Base-by-base conservation (phyloP, 2,329 filamentous ascomycete species). In the Curvularia sp. region DNA sequence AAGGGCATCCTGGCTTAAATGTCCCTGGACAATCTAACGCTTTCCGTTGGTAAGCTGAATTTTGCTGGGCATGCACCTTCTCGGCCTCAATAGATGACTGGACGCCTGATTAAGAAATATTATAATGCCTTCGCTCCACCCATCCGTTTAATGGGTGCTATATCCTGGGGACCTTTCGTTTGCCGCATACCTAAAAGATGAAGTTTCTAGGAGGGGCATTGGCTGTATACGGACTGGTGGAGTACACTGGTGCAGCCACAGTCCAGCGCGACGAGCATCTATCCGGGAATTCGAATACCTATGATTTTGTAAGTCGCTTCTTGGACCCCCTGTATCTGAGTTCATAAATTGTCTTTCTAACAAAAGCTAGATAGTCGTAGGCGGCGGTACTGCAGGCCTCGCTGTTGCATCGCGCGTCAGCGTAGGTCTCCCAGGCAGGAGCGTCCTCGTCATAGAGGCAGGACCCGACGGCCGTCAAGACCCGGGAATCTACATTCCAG, bases 341-440 rank as follows among this genome's bases (percentile, higher is more conserved):
- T n/a, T 30, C 13, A 12, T 19, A 13, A 5, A 27, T n/a, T 28
- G 13, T 39, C 13, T 4, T 30, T 46, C 32, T 58, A 25, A 54
- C 32, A 23, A 39, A 25, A 18, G 10, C 1, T 27, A 70, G 66
- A 47, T 69, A 5, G 21, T 71, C 2, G 50, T 70, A n/a, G 68
- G 68, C 25, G 70, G 69, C 1, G 70, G 70, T 38, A 72, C 67
- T 56, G 70, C 70, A 46, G 70, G 70, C 6, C 67, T 73, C n/a
- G 70, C 69, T 3, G 66, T 73, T 19, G 68, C 70, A 42, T 70
- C 70, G 6, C 70, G 70, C 25, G 65, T 80, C 18, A 73, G 75
- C 49, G 55, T 68, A n/a, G 73, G 74, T 7, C 49, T 72, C 10
- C 67, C 70, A 19, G 43, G 70, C 7, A 57, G 39, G 12, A 66